Evolutionary conservation across 163 green algal genomes (phyloP), one percentile per base, ranked within the genome.

Genomic region (Prototheca wickerhamii): DNA sequence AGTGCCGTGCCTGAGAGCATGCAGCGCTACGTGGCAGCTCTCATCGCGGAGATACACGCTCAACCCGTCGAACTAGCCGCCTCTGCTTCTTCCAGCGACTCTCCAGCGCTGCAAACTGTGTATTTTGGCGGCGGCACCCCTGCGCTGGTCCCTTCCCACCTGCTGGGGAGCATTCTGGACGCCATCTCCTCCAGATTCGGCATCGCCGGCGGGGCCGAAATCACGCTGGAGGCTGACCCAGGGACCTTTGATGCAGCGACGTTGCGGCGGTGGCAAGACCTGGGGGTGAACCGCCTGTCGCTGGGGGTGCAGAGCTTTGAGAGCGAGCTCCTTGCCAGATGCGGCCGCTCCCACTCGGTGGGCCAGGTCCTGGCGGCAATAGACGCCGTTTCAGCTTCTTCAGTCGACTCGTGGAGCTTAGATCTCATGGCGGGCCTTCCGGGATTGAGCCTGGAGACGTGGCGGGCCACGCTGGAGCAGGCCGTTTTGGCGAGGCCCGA

Each of bases 121-220:
- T 97, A 88, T 61, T 98, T 98, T 74, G 92, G 92, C 0, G 92
- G 92, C 26, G 86, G 86, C 71, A 98, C 93, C 1, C 93, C 93
- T 4, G 95, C 89, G 0, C 76, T 98, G 4, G 63, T 95, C 33
- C 84, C 91, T 0, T 83, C 86, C 3, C 15, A 58, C 1, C 54
- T 88, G 26, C 64, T 97, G 43, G 74, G 70, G 32, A 34, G 60
- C 21, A 74, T 97, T 29, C 61, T 97, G 29, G 51, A 54, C 2
- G 64, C 60, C 0, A 68, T 97, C 49, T 56, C 73, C 15, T 20
- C 18, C 4, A 42, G 46, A 15, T 84, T 82, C 68, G 76, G 70
- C n/a, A 83, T 92, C 23, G 57, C 60, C 15, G 31, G 56, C 0
- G 73, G 81, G 31, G 85, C 85, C 6, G 92, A 98, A 74, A 82